phyloP scores from a whole-genome alignment of 352 stramenopile species.

The Phytophthora crassamura region DNA sequence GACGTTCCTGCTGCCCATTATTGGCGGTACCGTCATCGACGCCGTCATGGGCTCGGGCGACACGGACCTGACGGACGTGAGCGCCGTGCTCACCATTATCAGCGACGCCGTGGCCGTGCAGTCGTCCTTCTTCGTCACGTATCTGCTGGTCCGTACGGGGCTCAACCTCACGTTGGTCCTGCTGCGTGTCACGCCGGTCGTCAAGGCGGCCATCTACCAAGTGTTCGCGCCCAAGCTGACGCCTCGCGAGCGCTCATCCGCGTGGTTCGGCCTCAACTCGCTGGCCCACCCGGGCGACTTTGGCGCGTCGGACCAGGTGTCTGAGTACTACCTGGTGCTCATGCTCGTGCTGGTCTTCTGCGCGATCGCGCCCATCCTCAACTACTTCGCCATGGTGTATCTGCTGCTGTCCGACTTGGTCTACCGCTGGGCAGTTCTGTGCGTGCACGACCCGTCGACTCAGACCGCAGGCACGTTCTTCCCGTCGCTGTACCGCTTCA shows the following conservation, averaged over 20 bases:
- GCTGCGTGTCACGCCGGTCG: slow-evolving; percentile 76
- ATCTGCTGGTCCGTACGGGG: slow-evolving; percentile 79
- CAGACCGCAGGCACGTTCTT: slow-evolving; percentile 76
- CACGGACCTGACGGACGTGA: slow-evolving; percentile 53
- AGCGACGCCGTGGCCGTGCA: slow-evolving; percentile 74
- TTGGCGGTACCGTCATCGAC: slow-evolving; percentile 82
- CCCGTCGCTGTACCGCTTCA: slow-evolving; percentile 84
- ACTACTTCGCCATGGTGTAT: slow-evolving; percentile 79
- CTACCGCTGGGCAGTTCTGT: slow-evolving; percentile 77
- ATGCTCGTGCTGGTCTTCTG: slow-evolving; percentile 83
- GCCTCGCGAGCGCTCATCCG: slow-evolving; percentile 64
- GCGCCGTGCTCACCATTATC: slow-evolving; percentile 57
- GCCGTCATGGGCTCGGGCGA: slow-evolving; percentile 60
- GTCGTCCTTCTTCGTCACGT: slow-evolving; percentile 85
- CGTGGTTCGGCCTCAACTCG: slow-evolving; percentile 76
- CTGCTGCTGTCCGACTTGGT: slow-evolving; percentile 79
- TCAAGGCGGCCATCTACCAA: slow-evolving; percentile 83
- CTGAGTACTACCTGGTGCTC: slow-evolving; percentile 77
- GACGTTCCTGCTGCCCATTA: slow-evolving; percentile 85
- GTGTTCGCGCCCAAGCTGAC: slow-evolving; percentile 82
- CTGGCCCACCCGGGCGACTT: slow-evolving; percentile 70
- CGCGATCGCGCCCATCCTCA: slow-evolving; percentile 77
- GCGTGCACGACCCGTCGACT: slow-evolving; percentile 73
- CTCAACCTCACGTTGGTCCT: slow-evolving; percentile 70
- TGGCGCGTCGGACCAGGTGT: slow-evolving; percentile 57